These are phyloP conservation scores for Tricholoma sp. DNA, from an alignment of 768 basidiomycete species.

Conservation along the genomic window DNA sequence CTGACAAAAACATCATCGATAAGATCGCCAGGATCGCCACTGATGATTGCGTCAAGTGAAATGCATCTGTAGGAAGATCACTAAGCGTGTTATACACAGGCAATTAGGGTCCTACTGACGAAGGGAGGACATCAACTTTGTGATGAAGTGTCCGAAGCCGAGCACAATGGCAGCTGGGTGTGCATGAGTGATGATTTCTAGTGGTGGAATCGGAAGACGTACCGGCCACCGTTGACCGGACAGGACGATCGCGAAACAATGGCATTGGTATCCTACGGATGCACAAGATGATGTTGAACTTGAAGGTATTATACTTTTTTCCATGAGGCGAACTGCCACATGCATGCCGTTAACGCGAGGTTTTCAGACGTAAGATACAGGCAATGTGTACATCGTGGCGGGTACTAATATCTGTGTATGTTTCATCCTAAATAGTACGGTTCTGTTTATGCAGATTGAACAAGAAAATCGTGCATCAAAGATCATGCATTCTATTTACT, in stretches of 20 bases:
- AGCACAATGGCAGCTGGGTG: constrained; percentile 42
- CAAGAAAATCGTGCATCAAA: background rate
- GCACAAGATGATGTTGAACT: background rate
- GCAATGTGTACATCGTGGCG: constrained; percentile 7
- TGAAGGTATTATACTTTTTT: background rate
- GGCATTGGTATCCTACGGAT: constrained; percentile 29
- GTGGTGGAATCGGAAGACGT: constrained; percentile 2
- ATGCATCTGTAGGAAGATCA: constrained; percentile 38
- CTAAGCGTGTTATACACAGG: background rate
- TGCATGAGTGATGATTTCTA: background rate
- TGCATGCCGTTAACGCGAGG: background rate
- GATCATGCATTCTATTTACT: background rate
- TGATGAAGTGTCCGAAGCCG: constrained; percentile 44
- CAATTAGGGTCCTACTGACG: constrained; percentile 26
- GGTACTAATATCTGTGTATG: background rate
- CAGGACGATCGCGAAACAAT: constrained; percentile 43
- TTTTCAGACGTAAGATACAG: constrained; percentile 6
- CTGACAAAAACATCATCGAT: constrained; percentile 64
- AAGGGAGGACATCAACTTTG: constrained; percentile 43
- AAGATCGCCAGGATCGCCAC: constrained; percentile 65
- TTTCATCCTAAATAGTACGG: background rate
- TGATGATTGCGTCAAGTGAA: constrained; percentile 68
- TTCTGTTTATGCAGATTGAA: background rate
- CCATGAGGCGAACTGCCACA: background rate
- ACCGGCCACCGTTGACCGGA: constrained; percentile 42